Base-by-base conservation (phyloP, 202 grass and related monocot species). In the Schoenoplectus tabernaemontani region DNA sequence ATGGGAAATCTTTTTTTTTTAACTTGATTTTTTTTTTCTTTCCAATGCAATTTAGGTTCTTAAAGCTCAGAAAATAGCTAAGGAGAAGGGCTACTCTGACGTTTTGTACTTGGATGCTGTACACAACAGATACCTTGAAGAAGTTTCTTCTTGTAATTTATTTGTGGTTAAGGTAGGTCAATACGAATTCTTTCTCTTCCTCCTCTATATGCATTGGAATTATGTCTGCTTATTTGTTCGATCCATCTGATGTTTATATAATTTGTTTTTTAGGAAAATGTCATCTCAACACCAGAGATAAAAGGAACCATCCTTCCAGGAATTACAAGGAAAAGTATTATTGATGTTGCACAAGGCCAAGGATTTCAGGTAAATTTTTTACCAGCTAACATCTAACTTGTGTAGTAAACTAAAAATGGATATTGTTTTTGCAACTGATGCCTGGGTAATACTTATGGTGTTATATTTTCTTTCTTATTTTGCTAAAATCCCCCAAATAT, bases 141-240 rank as follows among this genome's bases (percentile, higher is more conserved):
- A 98, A 94, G 91, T 94, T 76, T 98, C 95, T 48, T 97, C 95
- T 39, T 94, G 91, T 81, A 97, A 97, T 92, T 86, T 97, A 82
- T 93, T 97, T 79, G 84, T 97, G 79, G 86, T 97, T 53, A 97
- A 90, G 87, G 91, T 92, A 84, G 81, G 64, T 83, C 24, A 74
- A 48, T 43, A 72, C 19, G 23, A 51, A 71, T 81, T 22, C 15
- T 30, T 54, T 74, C 28, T n/a, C 19, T 0, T 38, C n/a, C n/a
- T n/a, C 19, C 63, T 17, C 43, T 16, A 73, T n/a, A 50, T 34
- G 65, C 16, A 36, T 50, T 63, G 60, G 23, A 20, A 64, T 64
- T 64, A 4, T 53, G 56, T 43, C 19, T 28, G 58, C 15, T 48
- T 24, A 65, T 23, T 59, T 58, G 3, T 4, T 23, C 1, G 9